Percentiles rank a stretch among this genome's conserved stretches.
These are phyloP conservation scores for Diaporthe sp. DNA, from an alignment of 2,329 filamentous ascomycete genomes.

Conservation along the genomic window DNA sequence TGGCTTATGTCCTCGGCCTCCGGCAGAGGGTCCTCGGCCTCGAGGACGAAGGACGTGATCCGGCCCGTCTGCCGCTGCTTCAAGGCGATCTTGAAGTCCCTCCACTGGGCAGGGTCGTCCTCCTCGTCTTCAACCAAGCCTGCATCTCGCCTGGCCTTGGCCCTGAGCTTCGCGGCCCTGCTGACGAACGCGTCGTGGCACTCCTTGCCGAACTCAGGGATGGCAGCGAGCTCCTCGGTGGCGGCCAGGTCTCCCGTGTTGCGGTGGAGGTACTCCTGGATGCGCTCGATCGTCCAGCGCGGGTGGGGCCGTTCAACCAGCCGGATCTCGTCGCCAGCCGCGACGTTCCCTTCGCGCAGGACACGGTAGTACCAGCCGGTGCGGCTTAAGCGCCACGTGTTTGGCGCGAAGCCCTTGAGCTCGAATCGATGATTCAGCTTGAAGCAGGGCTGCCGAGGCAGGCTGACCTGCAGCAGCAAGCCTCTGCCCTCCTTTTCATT, in stretches of 20 bases:
- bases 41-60: slow-evolving; percentile 66
- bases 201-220: slow-evolving; percentile 65
- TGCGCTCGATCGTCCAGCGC: slow-evolving; percentile 72
- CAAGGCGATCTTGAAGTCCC: slow-evolving; percentile 61
- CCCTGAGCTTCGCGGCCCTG: slow-evolving; percentile 62
- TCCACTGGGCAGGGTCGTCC: slow-evolving; percentile 53
- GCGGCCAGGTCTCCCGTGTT: slow-evolving; percentile 64
- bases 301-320: slow-evolving; percentile 69
- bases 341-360: slow-evolving; percentile 66
- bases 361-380: slow-evolving; percentile 79
- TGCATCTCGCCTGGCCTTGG: slow-evolving; percentile 45
- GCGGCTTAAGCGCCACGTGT: slow-evolving; percentile 67
- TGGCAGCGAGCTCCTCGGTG: slow-evolving; percentile 64
- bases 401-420: slow-evolving; percentile 71
- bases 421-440: slow-evolving; percentile 78
- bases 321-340: slow-evolving; percentile 68
- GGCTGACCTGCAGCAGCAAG: slow-evolving; percentile 67
- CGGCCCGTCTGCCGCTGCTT: slow-evolving; percentile 65
- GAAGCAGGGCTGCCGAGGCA: slow-evolving; percentile 76
- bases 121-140: slow-evolving; percentile 42
- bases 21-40: slow-evolving; percentile 55
- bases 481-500: slow-evolving; percentile 52
- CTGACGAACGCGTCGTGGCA: slow-evolving; percentile 61
- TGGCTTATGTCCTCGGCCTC: slow-evolving; percentile 52
- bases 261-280: slow-evolving; percentile 74